Conservation (phyloP, 495 filamentous ascomycete species). For the Podospora comata region DNA sequence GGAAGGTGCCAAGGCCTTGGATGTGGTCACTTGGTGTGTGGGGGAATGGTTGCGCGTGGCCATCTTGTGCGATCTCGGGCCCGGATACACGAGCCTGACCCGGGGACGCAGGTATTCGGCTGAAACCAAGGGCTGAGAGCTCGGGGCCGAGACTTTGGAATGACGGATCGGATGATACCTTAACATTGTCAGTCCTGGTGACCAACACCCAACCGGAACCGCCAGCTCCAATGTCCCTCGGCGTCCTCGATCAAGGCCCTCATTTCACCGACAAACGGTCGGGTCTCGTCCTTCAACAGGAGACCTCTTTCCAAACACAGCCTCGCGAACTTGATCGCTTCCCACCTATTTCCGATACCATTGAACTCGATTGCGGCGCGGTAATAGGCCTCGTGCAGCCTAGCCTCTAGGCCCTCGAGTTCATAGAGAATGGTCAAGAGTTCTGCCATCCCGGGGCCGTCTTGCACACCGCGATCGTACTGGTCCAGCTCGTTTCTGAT, state of each 20-base stretch:
- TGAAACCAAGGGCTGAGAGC: neutral
- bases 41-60: neutral
- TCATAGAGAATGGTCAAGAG: constrained; percentile 1
- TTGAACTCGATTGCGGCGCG: constrained; percentile 4
- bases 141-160: neutral
- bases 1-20: neutral
- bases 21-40: neutral
- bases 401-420: constrained; percentile 1
- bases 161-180: neutral
- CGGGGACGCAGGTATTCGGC: neutral
- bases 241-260: neutral
- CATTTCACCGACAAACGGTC: neutral
- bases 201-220: neutral
- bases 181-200: too few species aligned
- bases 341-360: neutral
- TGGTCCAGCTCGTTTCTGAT: constrained; percentile 35
- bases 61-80: neutral
- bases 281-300: neutral
- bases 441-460: neutral
- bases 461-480: constrained; percentile 18
- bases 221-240: constrained; percentile 7
- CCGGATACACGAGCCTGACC: neutral
- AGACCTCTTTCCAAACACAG: neutral
- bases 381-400: constrained; percentile 6
- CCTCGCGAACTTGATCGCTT: neutral